A percentile compares a stretch with the other conserved stretches of the same genome.
These are phyloP conservation scores for Pseudogymnoascus sp. DNA, from an alignment of 2,329 filamentous ascomycete species.

Conservation along the genomic window DNA sequence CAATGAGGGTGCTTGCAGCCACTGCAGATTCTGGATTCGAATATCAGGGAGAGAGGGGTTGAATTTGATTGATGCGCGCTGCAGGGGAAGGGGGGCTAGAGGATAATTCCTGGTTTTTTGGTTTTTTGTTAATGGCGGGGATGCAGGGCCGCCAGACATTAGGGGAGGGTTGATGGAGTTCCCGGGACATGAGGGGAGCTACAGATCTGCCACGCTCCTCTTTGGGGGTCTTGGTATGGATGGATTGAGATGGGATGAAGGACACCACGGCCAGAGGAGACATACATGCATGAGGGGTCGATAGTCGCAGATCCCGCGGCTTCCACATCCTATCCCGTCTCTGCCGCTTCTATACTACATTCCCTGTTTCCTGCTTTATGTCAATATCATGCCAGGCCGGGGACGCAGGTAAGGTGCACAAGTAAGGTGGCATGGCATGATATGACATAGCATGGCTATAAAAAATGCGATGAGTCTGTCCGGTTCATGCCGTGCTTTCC, in stretches of 20 bases:
- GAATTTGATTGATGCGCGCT: constrained; percentile 5
- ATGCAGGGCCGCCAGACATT: background rate
- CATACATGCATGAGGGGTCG: background rate
- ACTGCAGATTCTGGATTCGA: background rate
- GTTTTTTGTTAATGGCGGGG: background rate
- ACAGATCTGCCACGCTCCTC: background rate
- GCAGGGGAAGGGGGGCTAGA: background rate
- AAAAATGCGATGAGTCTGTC: constrained; percentile 1
- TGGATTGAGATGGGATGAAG: background rate
- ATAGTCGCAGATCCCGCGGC: constrained; percentile 2
- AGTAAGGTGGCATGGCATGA: background rate
- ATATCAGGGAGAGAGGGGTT: background rate
- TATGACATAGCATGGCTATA: background rate
- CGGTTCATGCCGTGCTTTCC: background rate
- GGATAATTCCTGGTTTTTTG: background rate
- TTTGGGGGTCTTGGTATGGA: background rate
- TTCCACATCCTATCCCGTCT: constrained; percentile 1
- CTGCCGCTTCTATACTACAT: background rate
- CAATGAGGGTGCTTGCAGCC: background rate
- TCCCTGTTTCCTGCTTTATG: background rate
- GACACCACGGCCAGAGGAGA: background rate
- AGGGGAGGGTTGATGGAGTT: background rate
- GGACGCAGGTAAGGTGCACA: background rate
- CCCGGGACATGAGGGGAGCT: background rate
- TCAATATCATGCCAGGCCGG: background rate